Evolutionary conservation across 2,329 filamentous ascomycete genomes (phyloP).

Genomic region (Zymoseptoria tritici): DNA sequence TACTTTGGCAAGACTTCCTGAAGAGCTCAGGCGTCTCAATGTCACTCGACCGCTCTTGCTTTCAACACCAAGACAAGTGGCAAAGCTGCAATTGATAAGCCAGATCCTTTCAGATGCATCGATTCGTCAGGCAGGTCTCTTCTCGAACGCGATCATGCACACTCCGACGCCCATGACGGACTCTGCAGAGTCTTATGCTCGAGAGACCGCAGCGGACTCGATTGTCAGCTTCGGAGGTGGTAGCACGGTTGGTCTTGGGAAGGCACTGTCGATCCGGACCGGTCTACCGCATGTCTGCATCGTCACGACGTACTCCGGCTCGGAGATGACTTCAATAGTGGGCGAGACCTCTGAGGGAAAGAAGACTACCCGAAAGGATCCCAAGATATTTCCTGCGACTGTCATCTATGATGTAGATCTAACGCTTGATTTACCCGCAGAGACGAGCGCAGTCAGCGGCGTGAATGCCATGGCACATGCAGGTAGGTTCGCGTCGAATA

Average conservation of each 20-base stretch:
- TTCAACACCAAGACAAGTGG: slow-evolving; percentile 48
- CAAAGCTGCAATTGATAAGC: slow-evolving; percentile 31
- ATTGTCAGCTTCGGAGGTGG: slow-evolving; percentile 57
- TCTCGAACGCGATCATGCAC: slow-evolving; percentile 55
- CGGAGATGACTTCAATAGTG: slow-evolving; percentile 58
- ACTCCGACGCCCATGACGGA: slow-evolving; percentile 53
- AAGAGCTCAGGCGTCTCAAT: slow-evolving; percentile 40
- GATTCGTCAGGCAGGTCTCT: slow-evolving; percentile 44
- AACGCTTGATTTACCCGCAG: slow-evolving; percentile 50
- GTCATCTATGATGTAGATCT: slow-evolving; percentile 60
- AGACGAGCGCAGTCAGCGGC: slow-evolving; percentile 51
- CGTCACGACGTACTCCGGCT: slow-evolving; percentile 32
- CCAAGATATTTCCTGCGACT: slow-evolving; percentile 52
- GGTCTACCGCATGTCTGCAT: slow-evolving; percentile 30
- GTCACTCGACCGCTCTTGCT: slow-evolving; percentile 48
- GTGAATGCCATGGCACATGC: slow-evolving; percentile 61
- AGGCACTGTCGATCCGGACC: slow-evolving; percentile 29
- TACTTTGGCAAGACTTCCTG: slow-evolving; percentile 43
- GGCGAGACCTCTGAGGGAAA: slow-evolving; percentile 53
- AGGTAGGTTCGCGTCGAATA: slow-evolving; percentile 25
- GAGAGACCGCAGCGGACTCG: slow-evolving; percentile 43
- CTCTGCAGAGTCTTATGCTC: slow-evolving; percentile 45
- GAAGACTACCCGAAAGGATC: slow-evolving; percentile 52
- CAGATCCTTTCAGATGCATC: slow-evolving; percentile 33
- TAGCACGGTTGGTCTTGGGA: slow-evolving; percentile 53